phyloP scores from a whole-genome alignment of 2,329 filamentous ascomycete species.

The Botrytis fragariae region DNA sequence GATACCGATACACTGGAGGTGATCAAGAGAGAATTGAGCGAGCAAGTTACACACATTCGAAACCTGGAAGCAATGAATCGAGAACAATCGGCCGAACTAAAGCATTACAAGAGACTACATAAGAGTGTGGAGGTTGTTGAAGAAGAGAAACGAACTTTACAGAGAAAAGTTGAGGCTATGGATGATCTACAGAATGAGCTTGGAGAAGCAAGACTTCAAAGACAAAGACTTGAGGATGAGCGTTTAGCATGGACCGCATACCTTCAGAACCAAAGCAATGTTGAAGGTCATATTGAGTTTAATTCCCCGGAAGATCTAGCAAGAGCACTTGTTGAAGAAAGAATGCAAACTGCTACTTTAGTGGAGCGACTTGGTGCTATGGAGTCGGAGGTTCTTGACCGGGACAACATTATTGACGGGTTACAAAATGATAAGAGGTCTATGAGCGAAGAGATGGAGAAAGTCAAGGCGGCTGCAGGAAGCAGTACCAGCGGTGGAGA shows the following conservation, averaged over 20 bases:
- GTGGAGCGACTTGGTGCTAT: constrained; percentile 76
- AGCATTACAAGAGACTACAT: constrained; percentile 74
- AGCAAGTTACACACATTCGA: constrained; percentile 89
- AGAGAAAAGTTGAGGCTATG: constrained; percentile 73
- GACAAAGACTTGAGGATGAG: constrained; percentile 86
- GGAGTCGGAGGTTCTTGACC: constrained; percentile 74
- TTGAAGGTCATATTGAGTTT: constrained; percentile 66
- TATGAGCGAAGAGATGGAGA: constrained; percentile 68
- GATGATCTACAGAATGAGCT: constrained; percentile 73
- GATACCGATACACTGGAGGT: constrained; percentile 83
- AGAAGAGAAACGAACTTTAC: constrained; percentile 85
- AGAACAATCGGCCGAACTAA: constrained; percentile 76
- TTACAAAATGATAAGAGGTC: constrained; percentile 68
- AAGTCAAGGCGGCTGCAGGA: constrained; percentile 52
- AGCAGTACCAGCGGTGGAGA: constrained; percentile 45
- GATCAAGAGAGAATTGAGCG: constrained; percentile 82
- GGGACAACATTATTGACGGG: constrained; percentile 69
- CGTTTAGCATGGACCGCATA: constrained; percentile 83
- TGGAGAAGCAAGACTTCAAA: constrained; percentile 74
- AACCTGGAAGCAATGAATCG: constrained; percentile 76
- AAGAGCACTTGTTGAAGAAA: constrained; percentile 77
- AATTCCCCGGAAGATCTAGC: constrained; percentile 86
- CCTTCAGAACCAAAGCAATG: constrained; percentile 64
- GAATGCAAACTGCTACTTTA: constrained; percentile 75
- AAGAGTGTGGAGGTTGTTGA: constrained; percentile 92